Evolutionary conservation across 176 grass and related monocot species (phyloP).

Genomic region (Eragrostis nindensis): DNA sequence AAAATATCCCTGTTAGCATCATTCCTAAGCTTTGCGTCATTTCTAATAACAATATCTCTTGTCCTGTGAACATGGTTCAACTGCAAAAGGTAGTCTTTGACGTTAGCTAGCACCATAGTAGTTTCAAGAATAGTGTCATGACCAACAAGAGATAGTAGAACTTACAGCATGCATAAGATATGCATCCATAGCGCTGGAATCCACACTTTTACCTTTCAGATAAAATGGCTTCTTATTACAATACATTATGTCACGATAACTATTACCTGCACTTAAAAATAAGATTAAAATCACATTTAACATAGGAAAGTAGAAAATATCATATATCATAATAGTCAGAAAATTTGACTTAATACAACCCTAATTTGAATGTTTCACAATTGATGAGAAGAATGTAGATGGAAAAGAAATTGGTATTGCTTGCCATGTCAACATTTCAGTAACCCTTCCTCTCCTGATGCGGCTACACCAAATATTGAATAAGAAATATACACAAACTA

Average conservation of each 20-base stretch:
- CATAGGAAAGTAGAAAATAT: neutral
- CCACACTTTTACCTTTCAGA: conserved; percentile 70
- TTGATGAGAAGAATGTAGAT: neutral
- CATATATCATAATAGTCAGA: conserved; percentile 18
- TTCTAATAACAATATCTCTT: conserved; percentile 83
- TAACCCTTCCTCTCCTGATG: conserved; percentile 1
- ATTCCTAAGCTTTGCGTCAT: conserved; percentile 78
- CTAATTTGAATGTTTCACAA: conserved; percentile 13
- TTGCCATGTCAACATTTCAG: conserved; percentile 6
- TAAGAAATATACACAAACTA: neutral
- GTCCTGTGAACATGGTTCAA: conserved; percentile 91
- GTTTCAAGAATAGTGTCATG: conserved; percentile 19
- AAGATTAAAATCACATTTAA: conserved; percentile 33
- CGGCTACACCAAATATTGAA: conserved; percentile 9
- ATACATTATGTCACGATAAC: conserved; percentile 90
- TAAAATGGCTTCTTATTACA: conserved; percentile 99
- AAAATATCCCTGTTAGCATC: conserved; percentile 59
- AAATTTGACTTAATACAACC: conserved; percentile 25
- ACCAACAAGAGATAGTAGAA: conserved; percentile 37
- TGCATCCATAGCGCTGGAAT: conserved; percentile 88
- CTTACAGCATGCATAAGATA: conserved; percentile 96
- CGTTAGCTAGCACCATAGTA: conserved; percentile 38
- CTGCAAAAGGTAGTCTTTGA: conserved; percentile 55
- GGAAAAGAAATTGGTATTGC: neutral
- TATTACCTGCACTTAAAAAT: conserved; percentile 70